phyloP scores from a whole-genome alignment of 2,329 filamentous ascomycete genomes.

The Xylariaceae sp. region DNA sequence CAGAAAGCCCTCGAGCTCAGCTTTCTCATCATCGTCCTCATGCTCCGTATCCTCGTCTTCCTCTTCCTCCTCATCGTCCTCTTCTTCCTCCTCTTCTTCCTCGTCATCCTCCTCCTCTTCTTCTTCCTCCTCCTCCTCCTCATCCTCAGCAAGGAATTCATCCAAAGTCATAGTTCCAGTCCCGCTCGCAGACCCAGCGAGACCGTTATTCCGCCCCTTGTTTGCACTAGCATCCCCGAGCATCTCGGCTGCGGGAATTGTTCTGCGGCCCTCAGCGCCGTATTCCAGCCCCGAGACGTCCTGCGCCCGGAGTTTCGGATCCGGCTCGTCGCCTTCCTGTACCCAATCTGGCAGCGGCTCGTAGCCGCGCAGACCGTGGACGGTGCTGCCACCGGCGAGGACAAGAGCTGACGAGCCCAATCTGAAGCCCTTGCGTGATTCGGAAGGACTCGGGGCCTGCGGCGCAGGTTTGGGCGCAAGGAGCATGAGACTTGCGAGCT shows the following conservation, averaged over 20 bases:
- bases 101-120: conserved; percentile 45
- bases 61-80: conserved; percentile 38
- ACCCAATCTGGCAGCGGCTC: conserved; percentile 82
- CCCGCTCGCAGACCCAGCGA: conserved; percentile 28
- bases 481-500: conserved; percentile 84
- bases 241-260: conserved; percentile 55
- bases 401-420: conserved; percentile 84
- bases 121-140: conserved; percentile 46
- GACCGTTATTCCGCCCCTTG: conserved; percentile 43
- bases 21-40: conserved; percentile 41
- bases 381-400: conserved; percentile 67
- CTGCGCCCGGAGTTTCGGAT: conserved; percentile 57
- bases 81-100: conserved; percentile 41
- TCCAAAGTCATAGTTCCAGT: conserved; percentile 75
- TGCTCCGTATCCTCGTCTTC: conserved; percentile 39
- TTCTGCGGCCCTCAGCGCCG: conserved; percentile 39
- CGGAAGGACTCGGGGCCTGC: conserved; percentile 82
- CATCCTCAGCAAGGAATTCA: conserved; percentile 78
- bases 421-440: conserved; percentile 69
- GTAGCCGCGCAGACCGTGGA: conserved; percentile 74
- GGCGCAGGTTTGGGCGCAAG: conserved; percentile 92
- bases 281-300: conserved; percentile 33
- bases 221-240: conserved; percentile 52
- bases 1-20: conserved; percentile 37
- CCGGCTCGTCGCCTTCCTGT: conserved; percentile 69